Conservation (phyloP, 2,329 filamentous ascomycete genomes). For the Ophiostoma ips region DNA sequence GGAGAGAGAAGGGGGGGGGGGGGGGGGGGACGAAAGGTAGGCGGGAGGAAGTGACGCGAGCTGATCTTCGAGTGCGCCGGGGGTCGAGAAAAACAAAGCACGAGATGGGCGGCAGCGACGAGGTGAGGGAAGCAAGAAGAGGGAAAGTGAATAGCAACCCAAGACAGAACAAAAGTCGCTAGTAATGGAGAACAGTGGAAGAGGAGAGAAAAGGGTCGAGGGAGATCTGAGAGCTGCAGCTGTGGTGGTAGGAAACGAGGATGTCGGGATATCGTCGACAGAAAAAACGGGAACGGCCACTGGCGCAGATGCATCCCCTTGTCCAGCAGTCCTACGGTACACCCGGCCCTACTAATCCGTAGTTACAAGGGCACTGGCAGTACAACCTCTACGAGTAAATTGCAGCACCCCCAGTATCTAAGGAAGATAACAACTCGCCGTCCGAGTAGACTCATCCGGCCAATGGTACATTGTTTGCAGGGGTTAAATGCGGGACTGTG, state of each 20-base stretch:
- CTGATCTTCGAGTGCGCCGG: not conserved
- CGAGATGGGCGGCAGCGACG: not conserved
- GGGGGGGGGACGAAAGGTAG: not conserved
- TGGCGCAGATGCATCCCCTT: not conserved
- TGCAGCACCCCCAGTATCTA: conserved; percentile 1
- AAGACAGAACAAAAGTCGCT: not conserved
- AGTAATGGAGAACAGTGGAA: not conserved
- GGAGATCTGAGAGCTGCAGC: conserved; percentile 1
- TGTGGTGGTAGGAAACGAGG: conserved; percentile 2
- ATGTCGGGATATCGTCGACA: conserved; percentile 1
- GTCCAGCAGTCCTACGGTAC: not conserved
- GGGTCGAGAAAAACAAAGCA: not conserved
- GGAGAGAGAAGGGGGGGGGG: not conserved
- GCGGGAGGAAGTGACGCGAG: not conserved
- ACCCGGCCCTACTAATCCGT: not conserved
- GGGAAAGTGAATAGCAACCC: not conserved
- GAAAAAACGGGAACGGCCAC: conserved; percentile 4
- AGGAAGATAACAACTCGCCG: conserved; percentile 1
- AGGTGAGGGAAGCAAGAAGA: not conserved
- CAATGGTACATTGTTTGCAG: conserved; percentile 1
- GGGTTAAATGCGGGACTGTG: not conserved
- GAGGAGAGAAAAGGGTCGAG: not conserved
- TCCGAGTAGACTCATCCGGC: not conserved
- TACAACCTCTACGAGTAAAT: no score
- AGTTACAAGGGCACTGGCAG: no score